Evolutionary conservation across 2,329 filamentous ascomycete species (phyloP), one percentile per base, ranked within the genome.

Genomic region (Fusarium sarcochroum): DNA sequence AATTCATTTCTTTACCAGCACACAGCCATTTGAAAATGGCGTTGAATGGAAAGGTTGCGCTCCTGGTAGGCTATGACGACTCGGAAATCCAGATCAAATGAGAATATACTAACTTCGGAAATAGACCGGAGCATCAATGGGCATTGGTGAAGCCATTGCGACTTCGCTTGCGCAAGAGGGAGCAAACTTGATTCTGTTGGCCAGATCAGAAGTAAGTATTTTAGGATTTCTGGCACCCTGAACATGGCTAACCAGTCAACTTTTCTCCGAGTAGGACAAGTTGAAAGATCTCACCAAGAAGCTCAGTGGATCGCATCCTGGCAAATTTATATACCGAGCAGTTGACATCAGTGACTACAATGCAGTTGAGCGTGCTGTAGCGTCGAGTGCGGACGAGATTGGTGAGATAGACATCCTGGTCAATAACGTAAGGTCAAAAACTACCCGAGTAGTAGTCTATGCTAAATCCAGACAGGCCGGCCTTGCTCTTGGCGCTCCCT

Each of bases 401-500:
- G 64, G 64, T 1, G 49, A 57, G 0, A 54, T 66, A 18, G 66
- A 69, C 4, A 52, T 68, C 4, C 37, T 69, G 1, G 59, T 69
- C 9, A 68, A 69, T 17, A 69, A 69, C 41, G 64, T 60, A 1
- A 32, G 56, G 37, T 18, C 17, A 34, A 2, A 6, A 10, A 5
- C 11, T 18, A 4, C 6, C 13, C 11, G 2, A 30, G 23, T 9
- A 6, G 4, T 23, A 9, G 18, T 17, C 4, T 10, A 30, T 11
- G 10, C n/a, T 58, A 38, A 58, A n/a, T 11, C 4, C 5, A 9
- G 15, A 14, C 1, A 68, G 58, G 65, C 65, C 1, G 65, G 65
- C 0, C 58, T 68, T 3, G 65, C 65, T 2, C 63, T 68, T 1
- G 65, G 65, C 0, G 58, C 65, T 1, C 65, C 65, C 0, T 50